phyloP scores from a whole-genome alignment of 148 eudicot genomes.

The Nepenthes gracilis region DNA sequence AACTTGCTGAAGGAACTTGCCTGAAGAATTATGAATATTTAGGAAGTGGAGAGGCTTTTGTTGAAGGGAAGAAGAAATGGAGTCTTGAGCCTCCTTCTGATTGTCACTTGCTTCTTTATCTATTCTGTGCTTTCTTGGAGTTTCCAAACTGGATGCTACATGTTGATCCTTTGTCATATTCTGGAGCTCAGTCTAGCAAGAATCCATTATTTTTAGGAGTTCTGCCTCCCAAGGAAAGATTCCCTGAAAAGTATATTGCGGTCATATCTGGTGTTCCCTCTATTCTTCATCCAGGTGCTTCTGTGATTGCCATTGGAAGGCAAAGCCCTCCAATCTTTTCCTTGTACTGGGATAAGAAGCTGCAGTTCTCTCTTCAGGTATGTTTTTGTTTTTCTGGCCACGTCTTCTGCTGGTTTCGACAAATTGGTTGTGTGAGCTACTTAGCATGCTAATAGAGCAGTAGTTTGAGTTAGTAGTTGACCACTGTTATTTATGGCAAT shows the following conservation, averaged over 20 bases:
- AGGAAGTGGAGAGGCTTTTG: conserved; percentile 51
- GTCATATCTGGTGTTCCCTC: conserved; percentile 69
- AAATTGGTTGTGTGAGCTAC: neutral
- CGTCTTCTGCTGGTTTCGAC: neutral
- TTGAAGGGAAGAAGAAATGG: conserved; percentile 74
- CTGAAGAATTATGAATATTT: conserved; percentile 76
- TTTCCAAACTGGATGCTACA: conserved; percentile 94
- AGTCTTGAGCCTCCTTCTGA: conserved; percentile 84
- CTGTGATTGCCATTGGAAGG: conserved; percentile 62
- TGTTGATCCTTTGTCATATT: conserved; percentile 76
- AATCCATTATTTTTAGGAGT: conserved; percentile 84
- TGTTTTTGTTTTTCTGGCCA: conserved; percentile 4
- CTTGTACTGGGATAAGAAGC: conserved; percentile 83
- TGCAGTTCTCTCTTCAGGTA: conserved; percentile 85
- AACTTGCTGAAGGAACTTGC: conserved; percentile 93
- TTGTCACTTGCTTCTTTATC: conserved; percentile 77
- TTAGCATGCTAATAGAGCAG: neutral
- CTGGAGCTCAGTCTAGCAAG: conserved; percentile 89
- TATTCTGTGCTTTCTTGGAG: conserved; percentile 88
- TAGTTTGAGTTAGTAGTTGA: neutral
- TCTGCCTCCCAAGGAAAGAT: conserved; percentile 89
- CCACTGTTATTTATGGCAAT: neutral
- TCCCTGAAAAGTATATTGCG: conserved; percentile 88
- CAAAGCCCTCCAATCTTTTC: conserved; percentile 68
- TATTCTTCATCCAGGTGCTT: conserved; percentile 84